phyloP scores from a whole-genome alignment of 2,329 filamentous ascomycete genomes.

The Tolypocladium pustulatum region DNA sequence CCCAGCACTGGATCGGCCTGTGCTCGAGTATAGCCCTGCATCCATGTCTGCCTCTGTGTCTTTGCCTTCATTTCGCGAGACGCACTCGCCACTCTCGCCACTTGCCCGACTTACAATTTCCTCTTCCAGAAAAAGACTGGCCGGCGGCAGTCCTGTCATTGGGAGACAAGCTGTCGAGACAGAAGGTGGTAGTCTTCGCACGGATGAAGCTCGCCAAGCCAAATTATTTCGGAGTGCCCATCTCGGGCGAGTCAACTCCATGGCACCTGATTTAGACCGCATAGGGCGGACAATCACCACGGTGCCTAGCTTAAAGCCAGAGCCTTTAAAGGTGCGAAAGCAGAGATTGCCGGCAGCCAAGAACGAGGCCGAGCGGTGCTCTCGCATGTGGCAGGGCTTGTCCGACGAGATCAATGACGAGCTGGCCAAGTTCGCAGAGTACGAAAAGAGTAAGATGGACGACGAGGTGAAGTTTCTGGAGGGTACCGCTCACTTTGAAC shows the following conservation, averaged over 20 bases:
- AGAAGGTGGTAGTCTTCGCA: too few species aligned
- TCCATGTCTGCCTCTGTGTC: neutral
- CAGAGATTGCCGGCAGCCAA: neutral
- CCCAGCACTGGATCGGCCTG: neutral
- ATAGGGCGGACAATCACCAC: constrained; percentile 5
- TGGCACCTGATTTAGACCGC: constrained; percentile 12
- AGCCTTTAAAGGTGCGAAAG: constrained; percentile 12
- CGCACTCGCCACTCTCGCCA: neutral
- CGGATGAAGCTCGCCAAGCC: neutral
- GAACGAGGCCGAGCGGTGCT: constrained; percentile 6
- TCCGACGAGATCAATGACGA: constrained; percentile 1
- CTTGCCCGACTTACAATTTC: neutral
- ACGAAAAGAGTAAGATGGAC: neutral
- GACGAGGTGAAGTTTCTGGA: neutral
- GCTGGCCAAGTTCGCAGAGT: neutral
- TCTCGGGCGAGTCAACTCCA: constrained; percentile 6
- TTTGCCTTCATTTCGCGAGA: neutral
- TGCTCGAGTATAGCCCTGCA: constrained; percentile 5
- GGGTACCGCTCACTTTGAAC: neutral
- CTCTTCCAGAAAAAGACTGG: neutral
- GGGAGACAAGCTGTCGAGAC: neutral
- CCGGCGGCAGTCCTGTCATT: neutral
- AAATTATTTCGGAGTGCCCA: neutral
- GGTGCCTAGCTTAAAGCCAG: constrained; percentile 12
- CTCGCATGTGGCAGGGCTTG: constrained; percentile 4